Evolutionary conservation across 192 early-diverging fungal genomes (phyloP).

Genomic region (Podila epicladia): DNA sequence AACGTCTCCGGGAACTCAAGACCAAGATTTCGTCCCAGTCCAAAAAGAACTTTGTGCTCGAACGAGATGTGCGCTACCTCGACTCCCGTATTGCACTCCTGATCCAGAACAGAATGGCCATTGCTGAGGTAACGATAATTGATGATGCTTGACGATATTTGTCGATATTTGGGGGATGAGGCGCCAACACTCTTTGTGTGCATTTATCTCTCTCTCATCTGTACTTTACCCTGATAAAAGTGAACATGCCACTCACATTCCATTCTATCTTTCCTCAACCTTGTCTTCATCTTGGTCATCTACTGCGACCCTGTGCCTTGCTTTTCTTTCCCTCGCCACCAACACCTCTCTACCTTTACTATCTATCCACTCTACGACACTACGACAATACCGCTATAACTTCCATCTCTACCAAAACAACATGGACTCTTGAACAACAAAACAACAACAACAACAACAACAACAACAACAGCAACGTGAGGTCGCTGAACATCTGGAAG

Average conservation of each 20-base stretch:
- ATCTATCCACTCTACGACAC: no score
- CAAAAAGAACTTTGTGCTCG: conserved; percentile 94
- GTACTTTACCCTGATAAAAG: conserved; percentile 19
- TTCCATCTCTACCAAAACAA: neutral
- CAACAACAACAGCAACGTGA: conserved; percentile 70
- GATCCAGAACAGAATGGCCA: conserved; percentile 93
- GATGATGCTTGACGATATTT: neutral
- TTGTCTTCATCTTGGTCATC: neutral
- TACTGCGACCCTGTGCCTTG: neutral
- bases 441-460: neutral
- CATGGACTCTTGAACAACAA: neutral
- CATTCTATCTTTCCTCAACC: conserved; percentile 1
- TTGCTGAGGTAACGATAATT: conserved; percentile 75
- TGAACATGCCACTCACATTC: conserved; percentile 1
- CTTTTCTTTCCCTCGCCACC: neutral
- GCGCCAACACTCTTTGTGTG: no score
- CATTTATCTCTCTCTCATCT: no score
- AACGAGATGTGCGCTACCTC: conserved; percentile 91
- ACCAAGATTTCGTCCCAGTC: conserved; percentile 91
- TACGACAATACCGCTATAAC: neutral
- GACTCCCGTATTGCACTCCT: conserved; percentile 92
- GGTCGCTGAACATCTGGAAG: conserved; percentile 75
- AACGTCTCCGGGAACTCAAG: conserved; percentile 86
- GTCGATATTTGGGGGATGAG: neutral
- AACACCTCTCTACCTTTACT: neutral